Evolutionary conservation across 2,329 filamentous ascomycete species (phyloP), one percentile per base, ranked within the genome.

Genomic region (Diaporthe sp.): DNA sequence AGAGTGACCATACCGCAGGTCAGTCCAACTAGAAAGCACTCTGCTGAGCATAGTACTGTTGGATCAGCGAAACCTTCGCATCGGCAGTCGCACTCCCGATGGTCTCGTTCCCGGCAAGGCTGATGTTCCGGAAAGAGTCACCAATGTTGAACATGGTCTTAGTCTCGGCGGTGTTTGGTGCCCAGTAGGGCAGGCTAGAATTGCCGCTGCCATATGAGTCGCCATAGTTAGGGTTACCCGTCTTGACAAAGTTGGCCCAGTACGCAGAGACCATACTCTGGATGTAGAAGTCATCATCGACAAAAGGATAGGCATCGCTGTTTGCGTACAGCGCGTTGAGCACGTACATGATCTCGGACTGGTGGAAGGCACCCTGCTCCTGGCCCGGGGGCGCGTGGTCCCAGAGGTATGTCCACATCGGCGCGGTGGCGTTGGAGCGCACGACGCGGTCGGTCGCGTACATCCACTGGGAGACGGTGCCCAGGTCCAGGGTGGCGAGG

Each of bases 331-430:
- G 78, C 42, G 81, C 81, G 74, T 85, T 84, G 34, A 84, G 78
- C 1, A 80, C 81, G 71, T 85, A 85, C 76, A 82, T 82, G 73
- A 86, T 83, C 79, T 86, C 84, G 1, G 82, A 82, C 77, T 81
- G 79, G 73, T 85, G 83, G 77, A 81, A 83, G 9, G 84, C 84
- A 10, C 84, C 84, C 72, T 78, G 77, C 62, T 67, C 46, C 73
- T 84, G 83, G 9, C 82, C 81, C 0, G 83, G 83, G 0, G 82
- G 83, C 3, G 83, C 83, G 67, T 84, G 83, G 65, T 75, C 55
- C 57, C 57, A 85, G 78, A 81, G 81, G 75, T 84, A 84, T 2
- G 82, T 84, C 76, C 82, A 85, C 72, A 84, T 79, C 1, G 80
- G 76, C 4, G 75, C 55, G 10, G 78, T 75, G 25, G 81, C 79